Percentiles rank a stretch among this genome's conserved stretches.
Conservation (phyloP, 2,329 filamentous ascomycete genomes). For the Graphilbum fragrans region DNA sequence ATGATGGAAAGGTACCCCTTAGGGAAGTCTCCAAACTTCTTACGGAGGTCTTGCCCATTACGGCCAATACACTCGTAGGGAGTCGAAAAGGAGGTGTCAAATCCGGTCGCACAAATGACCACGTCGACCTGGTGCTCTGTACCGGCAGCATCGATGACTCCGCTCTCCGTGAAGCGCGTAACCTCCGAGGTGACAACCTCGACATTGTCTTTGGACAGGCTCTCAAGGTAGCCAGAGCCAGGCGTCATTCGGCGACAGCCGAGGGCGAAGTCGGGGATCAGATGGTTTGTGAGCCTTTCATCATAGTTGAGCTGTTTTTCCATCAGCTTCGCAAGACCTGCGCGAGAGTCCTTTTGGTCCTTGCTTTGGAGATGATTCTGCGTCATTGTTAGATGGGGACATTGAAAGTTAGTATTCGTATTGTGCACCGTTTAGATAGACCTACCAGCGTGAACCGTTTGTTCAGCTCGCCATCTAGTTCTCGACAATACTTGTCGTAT, state of each 20-base stretch:
- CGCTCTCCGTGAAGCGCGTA: constrained; percentile 18
- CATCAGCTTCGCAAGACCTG: not conserved
- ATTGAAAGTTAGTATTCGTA: no score
- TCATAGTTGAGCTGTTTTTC: not conserved
- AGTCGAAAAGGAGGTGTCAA: constrained; percentile 16
- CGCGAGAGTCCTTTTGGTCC: not conserved
- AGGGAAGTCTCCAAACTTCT: constrained; percentile 37
- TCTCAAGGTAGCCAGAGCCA: constrained; percentile 27
- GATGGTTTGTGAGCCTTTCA: not conserved
- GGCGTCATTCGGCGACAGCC: constrained; percentile 30
- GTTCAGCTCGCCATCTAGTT: constrained; percentile 7
- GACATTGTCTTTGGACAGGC: constrained; percentile 30
- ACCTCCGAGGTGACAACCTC: constrained; percentile 26
- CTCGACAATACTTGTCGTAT: constrained; percentile 5
- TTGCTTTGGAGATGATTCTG: constrained; percentile 1
- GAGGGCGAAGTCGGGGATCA: constrained; percentile 2
- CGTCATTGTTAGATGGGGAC: not conserved
- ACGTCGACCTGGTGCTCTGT: constrained; percentile 14
- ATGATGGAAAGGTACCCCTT: constrained; percentile 25
- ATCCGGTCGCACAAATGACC: constrained; percentile 24
- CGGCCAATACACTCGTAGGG: constrained; percentile 15
- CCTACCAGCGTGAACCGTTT: constrained; percentile 4
- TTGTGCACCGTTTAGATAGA: not conserved
- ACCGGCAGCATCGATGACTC: constrained; percentile 15
- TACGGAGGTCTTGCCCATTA: constrained; percentile 1